phyloP scores from a whole-genome alignment of 768 basidiomycete genomes.

The Lactifluus hygrophoroides region DNA sequence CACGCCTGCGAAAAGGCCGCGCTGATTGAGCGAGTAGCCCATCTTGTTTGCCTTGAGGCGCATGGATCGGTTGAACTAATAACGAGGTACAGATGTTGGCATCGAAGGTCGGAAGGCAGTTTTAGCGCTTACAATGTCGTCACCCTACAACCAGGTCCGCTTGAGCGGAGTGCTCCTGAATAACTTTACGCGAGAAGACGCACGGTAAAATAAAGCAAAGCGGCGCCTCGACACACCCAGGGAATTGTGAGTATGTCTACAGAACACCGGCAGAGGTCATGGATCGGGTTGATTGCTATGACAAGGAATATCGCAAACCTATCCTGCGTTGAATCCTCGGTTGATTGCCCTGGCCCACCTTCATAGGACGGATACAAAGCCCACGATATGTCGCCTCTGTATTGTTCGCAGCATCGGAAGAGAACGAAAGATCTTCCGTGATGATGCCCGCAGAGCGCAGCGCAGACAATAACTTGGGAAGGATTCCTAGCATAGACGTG shows the following conservation, averaged over 20 bases:
- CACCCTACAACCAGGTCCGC: conserved; percentile 43
- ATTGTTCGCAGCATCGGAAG: conserved; percentile 49
- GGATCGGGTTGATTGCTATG: not conserved
- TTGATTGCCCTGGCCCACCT: conserved; percentile 23
- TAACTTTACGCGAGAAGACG: conserved; percentile 19
- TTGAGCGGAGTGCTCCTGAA: not conserved
- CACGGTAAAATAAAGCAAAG: conserved; percentile 87
- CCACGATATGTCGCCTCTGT: conserved; percentile 80
- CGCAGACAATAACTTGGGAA: conserved; percentile 46
- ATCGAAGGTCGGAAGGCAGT: not conserved
- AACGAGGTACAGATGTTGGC: not conserved
- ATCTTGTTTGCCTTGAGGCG: conserved; percentile 72
- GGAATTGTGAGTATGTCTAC: conserved; percentile 80
- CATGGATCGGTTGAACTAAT: conserved; percentile 84
- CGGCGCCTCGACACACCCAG: conserved; percentile 70
- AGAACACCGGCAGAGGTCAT: not conserved
- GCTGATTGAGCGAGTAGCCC: conserved; percentile 84
- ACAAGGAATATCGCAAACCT: conserved; percentile 27
- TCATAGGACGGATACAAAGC: conserved; percentile 38
- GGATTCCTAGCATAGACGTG: conserved; percentile 38
- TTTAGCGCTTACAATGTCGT: conserved; percentile 64
- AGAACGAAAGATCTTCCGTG: conserved; percentile 72
- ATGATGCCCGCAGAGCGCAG: conserved; percentile 54
- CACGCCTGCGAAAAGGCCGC: conserved; percentile 67
- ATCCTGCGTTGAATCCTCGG: conserved; percentile 58